These are phyloP conservation scores for Sideroxylon spinosum DNA, from an alignment of 179 eudicot genomes.

Conservation along the genomic window DNA sequence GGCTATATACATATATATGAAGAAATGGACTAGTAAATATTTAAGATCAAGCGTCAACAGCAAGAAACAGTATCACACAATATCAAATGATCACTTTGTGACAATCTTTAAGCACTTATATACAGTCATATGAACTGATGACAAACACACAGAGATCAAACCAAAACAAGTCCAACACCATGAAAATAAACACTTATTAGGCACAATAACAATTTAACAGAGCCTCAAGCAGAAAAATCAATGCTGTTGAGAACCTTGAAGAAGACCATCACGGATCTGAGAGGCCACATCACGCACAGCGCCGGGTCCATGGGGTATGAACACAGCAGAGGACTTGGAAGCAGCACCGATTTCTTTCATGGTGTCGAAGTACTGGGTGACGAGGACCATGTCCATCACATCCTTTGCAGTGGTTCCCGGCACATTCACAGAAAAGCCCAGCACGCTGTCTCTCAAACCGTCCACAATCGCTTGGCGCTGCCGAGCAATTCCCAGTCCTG, in stretches of 20 bases:
- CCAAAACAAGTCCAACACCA: too few relatives aligned
- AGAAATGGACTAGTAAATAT: too few relatives aligned
- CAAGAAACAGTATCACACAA: background rate
- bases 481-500: conserved; percentile 39
- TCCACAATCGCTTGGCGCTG: conserved; percentile 46
- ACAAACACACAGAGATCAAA: background rate
- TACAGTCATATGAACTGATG: background rate
- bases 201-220: background rate
- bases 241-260: conserved; percentile 18
- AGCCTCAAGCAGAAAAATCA: background rate
- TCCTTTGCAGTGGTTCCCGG: conserved; percentile 39
- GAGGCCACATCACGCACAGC: conserved; percentile 38
- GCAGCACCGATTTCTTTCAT: conserved; percentile 35
- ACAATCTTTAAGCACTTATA: background rate
- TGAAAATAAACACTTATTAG: background rate
- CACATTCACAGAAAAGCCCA: conserved; percentile 35
- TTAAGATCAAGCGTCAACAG: background rate
- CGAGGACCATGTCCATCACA: conserved; percentile 45
- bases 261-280: conserved; percentile 40
- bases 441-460: conserved; percentile 46
- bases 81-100: background rate
- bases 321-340: conserved; percentile 33
- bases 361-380: conserved; percentile 41
- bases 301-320: conserved; percentile 38
- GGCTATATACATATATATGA: too few relatives aligned